Evolutionary conservation across 352 stramenopile genomes (phyloP).

Genomic region (Phytopythium aichiense): DNA sequence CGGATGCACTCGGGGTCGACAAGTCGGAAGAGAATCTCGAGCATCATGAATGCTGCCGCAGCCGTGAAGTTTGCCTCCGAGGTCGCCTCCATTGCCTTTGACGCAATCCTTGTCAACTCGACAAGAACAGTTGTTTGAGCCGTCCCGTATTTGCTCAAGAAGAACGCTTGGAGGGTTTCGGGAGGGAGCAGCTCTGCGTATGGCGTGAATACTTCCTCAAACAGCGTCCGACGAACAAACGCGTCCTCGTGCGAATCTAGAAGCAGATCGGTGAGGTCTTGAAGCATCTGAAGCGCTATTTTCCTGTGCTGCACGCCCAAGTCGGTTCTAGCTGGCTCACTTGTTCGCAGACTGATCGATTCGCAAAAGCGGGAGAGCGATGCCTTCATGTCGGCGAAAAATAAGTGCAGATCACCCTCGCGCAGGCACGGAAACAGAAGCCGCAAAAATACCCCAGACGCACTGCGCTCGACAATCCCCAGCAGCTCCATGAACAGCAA

Average conservation of each 20-base stretch:
- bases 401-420: constrained; percentile 54
- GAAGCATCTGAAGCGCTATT: background rate
- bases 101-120: constrained; percentile 50
- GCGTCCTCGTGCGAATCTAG: constrained; percentile 12
- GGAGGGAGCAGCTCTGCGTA: constrained; percentile 38
- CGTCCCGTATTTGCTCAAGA: constrained; percentile 25
- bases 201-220: constrained; percentile 47
- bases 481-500: constrained; percentile 53
- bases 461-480: constrained; percentile 48
- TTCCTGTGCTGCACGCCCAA: background rate
- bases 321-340: constrained; percentile 2
- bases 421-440: constrained; percentile 61
- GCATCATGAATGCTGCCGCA: constrained; percentile 52
- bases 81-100: constrained; percentile 40
- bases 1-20: constrained; percentile 63
- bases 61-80: constrained; percentile 37
- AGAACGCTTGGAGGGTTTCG: constrained; percentile 36
- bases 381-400: constrained; percentile 42
- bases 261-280: constrained; percentile 1
- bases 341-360: constrained; percentile 5
- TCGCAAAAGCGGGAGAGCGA: constrained; percentile 39
- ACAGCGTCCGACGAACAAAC: constrained; percentile 35
- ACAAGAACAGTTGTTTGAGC: constrained; percentile 38
- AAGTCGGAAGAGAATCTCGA: constrained; percentile 66
- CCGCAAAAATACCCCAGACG: constrained; percentile 35